A percentile compares a stretch with the other conserved stretches of the same genome.
phyloP scores from a whole-genome alignment of 1,284 basidiomycete genomes.

The Crucibulum parvulum region DNA sequence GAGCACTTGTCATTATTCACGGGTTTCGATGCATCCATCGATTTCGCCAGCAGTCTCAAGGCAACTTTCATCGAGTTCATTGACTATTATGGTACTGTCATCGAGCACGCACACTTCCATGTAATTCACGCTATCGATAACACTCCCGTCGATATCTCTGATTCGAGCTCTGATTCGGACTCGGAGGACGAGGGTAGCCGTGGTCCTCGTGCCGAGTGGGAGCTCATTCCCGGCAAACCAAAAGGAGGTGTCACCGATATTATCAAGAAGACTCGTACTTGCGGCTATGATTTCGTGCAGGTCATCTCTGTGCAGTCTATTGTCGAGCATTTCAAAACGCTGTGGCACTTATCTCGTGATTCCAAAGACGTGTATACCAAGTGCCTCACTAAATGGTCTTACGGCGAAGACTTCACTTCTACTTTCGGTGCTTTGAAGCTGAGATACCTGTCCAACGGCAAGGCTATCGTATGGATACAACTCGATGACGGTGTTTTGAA shows the following conservation, averaged over 20 bases:
- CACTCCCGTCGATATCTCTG: neutral
- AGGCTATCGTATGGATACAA: constrained; percentile 5
- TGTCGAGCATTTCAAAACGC: constrained; percentile 3
- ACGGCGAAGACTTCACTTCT: constrained; percentile 3
- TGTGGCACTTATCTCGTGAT: constrained; percentile 2
- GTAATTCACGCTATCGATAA: neutral
- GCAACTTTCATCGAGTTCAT: constrained; percentile 4
- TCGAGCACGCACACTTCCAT: constrained; percentile 1
- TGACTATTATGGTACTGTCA: neutral
- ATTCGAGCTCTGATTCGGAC: neutral
- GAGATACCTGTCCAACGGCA: neutral
- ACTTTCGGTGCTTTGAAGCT: constrained; percentile 4
- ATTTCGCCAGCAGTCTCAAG: neutral
- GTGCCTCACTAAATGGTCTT: neutral
- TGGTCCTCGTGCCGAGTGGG: neutral
- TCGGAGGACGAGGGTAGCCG: neutral
- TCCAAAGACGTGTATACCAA: neutral
- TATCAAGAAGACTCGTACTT: neutral
- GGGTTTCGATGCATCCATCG: constrained; percentile 1
- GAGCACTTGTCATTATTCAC: constrained; percentile 1
- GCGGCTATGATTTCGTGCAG: constrained; percentile 6
- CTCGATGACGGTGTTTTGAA: constrained; percentile 4
- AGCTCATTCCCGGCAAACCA: neutral
- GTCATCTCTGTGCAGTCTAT: constrained; percentile 2
- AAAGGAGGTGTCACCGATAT: neutral